Evolutionary conservation across 768 basidiomycete species (phyloP).

Genomic region (Chalciporus piperatus): DNA sequence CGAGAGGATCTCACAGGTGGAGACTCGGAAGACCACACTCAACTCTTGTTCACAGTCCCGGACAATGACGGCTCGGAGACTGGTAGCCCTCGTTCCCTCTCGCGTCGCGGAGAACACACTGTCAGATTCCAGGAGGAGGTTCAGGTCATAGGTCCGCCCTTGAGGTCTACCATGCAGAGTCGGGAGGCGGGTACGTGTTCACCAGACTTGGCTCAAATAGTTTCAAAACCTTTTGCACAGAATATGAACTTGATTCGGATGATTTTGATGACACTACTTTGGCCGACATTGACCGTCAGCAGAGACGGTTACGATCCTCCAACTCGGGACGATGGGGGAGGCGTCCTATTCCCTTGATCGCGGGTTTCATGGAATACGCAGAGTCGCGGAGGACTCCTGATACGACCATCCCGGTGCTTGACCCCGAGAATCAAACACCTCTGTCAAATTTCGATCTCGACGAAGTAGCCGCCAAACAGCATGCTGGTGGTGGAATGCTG

Average conservation of each 20-base stretch:
- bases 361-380: constrained; percentile 71
- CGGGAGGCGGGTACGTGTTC: constrained; percentile 75
- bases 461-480: constrained; percentile 63
- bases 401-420: constrained; percentile 46
- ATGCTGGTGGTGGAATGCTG: constrained; percentile 69
- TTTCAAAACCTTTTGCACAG: constrained; percentile 37
- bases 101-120: constrained; percentile 40
- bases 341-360: constrained; percentile 71
- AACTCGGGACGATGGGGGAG: constrained; percentile 41
- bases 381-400: constrained; percentile 55
- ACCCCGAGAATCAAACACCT: constrained; percentile 32
- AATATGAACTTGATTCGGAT: constrained; percentile 82
- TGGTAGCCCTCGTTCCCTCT: constrained; percentile 31
- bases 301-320: constrained; percentile 17
- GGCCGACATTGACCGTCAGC: constrained; percentile 30
- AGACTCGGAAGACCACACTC: constrained; percentile 16
- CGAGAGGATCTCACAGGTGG: constrained; percentile 38
- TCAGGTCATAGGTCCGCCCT: constrained; percentile 62
- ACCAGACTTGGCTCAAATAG: not conserved
- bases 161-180: constrained; percentile 71
- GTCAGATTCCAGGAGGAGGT: constrained; percentile 71
- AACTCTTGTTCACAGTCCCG: constrained; percentile 52
- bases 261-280: constrained; percentile 61
- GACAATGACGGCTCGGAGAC: constrained; percentile 53
- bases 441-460: constrained; percentile 52